Evolutionary conservation across 192 early-diverging fungal genomes (phyloP).

Genomic region (Backusella macrospora): DNA sequence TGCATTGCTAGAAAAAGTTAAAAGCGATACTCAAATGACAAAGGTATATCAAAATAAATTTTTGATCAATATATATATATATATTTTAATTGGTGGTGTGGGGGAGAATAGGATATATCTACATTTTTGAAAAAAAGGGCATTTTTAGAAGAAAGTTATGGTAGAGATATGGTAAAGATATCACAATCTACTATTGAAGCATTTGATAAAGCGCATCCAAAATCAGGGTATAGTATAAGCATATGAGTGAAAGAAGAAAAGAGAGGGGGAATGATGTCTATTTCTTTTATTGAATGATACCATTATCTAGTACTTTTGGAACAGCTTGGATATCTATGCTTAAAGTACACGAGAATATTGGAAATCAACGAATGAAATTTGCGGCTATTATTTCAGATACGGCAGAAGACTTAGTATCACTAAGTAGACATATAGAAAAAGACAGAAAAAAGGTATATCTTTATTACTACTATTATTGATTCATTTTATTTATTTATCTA

Average conservation of each 20-base stretch:
- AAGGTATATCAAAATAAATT: constrained; percentile 55
- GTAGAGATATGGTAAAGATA: constrained; percentile 77
- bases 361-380: constrained; percentile 79
- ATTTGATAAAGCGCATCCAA: constrained; percentile 61
- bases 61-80: neutral
- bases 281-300: neutral
- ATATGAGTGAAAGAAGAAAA: neutral
- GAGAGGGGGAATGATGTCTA: neutral
- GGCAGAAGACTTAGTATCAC: constrained; percentile 75
- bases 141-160: constrained; percentile 92
- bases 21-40: constrained; percentile 62
- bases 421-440: constrained; percentile 79
- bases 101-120: constrained; percentile 61
- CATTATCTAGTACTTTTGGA: constrained; percentile 55
- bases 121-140: constrained; percentile 87
- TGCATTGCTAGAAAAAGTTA: constrained; percentile 69
- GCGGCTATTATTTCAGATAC: constrained; percentile 68
- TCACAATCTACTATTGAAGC: constrained; percentile 64
- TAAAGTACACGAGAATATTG: constrained; percentile 83
- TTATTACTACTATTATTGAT: neutral
- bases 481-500: neutral
- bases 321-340: constrained; percentile 75
- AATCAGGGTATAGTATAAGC: constrained; percentile 50
- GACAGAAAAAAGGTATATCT: constrained; percentile 70
- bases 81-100: neutral